phyloP scores from a whole-genome alignment of 2,329 filamentous ascomycete species.

The Colletotrichum salicis region DNA sequence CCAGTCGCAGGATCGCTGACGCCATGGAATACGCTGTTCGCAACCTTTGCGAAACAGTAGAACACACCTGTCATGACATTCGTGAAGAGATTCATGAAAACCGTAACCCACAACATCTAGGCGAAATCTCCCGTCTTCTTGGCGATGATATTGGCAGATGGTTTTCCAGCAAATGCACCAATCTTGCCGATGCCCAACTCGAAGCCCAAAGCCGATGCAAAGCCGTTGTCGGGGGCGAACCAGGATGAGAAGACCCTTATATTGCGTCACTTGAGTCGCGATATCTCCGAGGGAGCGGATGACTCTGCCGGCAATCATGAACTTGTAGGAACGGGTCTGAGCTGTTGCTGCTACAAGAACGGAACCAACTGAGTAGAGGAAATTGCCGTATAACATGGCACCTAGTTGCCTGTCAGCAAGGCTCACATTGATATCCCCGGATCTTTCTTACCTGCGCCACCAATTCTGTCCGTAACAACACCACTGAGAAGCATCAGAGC shows the following conservation, averaged over 20 bases:
- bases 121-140: conserved; percentile 67
- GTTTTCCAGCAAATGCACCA: conserved; percentile 69
- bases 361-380: conserved; percentile 66
- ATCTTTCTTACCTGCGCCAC: conserved; percentile 59
- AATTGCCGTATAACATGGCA: conserved; percentile 57
- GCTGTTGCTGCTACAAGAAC: conserved; percentile 69
- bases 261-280: conserved; percentile 71
- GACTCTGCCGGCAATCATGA: conserved; percentile 69
- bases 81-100: conserved; percentile 73
- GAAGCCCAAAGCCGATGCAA: conserved; percentile 69
- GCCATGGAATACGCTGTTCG: conserved; percentile 57
- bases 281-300: conserved; percentile 69
- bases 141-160: conserved; percentile 69
- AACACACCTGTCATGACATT: conserved; percentile 64
- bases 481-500: conserved; percentile 65
- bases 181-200: conserved; percentile 71
- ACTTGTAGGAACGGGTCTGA: conserved; percentile 64
- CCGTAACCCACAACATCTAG: conserved; percentile 71
- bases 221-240: conserved; percentile 71
- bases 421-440: neutral
- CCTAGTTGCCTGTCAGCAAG: too few relatives aligned
- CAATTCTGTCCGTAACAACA: conserved; percentile 67
- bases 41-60: conserved; percentile 65
- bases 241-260: conserved; percentile 73
- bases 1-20: conserved; percentile 66